Evolutionary conservation across 352 stramenopile species (phyloP).

Genomic region (Globisporangium cederbergense): DNA sequence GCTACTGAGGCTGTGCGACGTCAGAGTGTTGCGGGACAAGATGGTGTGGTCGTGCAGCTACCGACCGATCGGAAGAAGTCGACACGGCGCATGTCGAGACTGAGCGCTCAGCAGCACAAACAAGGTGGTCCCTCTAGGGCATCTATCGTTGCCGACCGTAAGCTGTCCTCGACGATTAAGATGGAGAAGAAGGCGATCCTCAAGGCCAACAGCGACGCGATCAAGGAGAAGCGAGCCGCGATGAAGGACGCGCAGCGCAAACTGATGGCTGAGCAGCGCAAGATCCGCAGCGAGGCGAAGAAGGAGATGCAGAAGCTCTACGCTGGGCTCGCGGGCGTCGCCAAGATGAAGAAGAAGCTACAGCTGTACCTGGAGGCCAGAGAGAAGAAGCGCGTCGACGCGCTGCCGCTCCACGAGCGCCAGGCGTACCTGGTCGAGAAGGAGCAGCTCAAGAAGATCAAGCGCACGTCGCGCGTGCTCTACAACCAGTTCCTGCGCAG

Average conservation of each 20-base stretch:
- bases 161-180: slow-evolving; percentile 47
- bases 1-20: neutral
- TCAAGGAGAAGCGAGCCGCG: slow-evolving; percentile 37
- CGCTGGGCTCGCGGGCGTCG: slow-evolving; percentile 39
- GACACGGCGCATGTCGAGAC: slow-evolving; percentile 6
- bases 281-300: slow-evolving; percentile 31
- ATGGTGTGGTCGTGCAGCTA: slow-evolving; percentile 9
- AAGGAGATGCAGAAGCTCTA: slow-evolving; percentile 44
- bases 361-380: slow-evolving; percentile 38
- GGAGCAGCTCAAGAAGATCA: slow-evolving; percentile 60
- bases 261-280: slow-evolving; percentile 29
- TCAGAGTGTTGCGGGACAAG: neutral
- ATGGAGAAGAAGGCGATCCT: slow-evolving; percentile 54
- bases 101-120: slow-evolving; percentile 2
- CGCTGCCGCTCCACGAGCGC: slow-evolving; percentile 54
- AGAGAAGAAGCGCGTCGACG: slow-evolving; percentile 32
- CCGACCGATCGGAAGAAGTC: neutral
- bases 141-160: slow-evolving; percentile 18
- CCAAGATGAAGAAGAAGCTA: slow-evolving; percentile 58
- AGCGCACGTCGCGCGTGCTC: slow-evolving; percentile 54
- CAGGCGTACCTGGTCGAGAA: slow-evolving; percentile 57
- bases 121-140: neutral
- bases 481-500: slow-evolving; percentile 70
- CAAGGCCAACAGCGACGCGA: slow-evolving; percentile 33
- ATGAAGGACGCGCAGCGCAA: slow-evolving; percentile 39